These are phyloP conservation scores for Pholiota conissans DNA, from an alignment of 768 basidiomycete genomes.

Conservation along the genomic window DNA sequence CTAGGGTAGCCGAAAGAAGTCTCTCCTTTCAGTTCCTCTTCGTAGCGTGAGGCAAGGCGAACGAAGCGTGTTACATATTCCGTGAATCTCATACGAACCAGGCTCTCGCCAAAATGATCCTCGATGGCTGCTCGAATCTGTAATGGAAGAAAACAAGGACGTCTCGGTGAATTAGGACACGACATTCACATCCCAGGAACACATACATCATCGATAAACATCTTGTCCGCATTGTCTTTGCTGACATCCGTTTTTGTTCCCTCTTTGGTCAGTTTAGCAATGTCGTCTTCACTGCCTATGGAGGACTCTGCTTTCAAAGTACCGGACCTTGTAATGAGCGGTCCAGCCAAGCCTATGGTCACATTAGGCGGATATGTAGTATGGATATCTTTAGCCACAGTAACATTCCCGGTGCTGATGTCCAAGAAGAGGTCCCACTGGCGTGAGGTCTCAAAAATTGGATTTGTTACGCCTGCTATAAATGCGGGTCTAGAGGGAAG, in stretches of 20 bases:
- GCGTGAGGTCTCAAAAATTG: constrained; percentile 86
- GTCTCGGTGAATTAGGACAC: background rate
- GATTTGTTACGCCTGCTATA: constrained; percentile 97
- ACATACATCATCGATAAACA: constrained; percentile 94
- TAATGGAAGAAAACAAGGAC: background rate
- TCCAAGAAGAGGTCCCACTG: constrained; percentile 95
- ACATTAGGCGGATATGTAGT: constrained; percentile 49
- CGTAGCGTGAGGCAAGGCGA: constrained; percentile 86
- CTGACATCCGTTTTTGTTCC: constrained; percentile 55
- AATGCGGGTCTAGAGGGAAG: constrained; percentile 69
- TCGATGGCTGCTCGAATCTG: constrained; percentile 85
- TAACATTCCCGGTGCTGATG: constrained; percentile 82
- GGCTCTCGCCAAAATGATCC: constrained; percentile 88
- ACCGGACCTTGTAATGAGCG: constrained; percentile 54
- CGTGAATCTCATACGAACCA: constrained; percentile 85
- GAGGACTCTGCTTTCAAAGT: constrained; percentile 67
- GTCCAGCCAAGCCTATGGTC: constrained; percentile 38
- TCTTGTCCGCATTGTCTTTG: constrained; percentile 72
- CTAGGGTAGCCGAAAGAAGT: constrained; percentile 79
- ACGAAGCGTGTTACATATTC: constrained; percentile 91
- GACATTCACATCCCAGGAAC: background rate
- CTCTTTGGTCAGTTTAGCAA: constrained; percentile 59
- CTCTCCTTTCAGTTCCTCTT: constrained; percentile 76
- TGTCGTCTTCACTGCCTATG: constrained; percentile 66
- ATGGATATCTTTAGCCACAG: constrained; percentile 84